These are phyloP conservation scores for Boletellus ananas DNA, from an alignment of 768 basidiomycete species.

Conservation along the genomic window DNA sequence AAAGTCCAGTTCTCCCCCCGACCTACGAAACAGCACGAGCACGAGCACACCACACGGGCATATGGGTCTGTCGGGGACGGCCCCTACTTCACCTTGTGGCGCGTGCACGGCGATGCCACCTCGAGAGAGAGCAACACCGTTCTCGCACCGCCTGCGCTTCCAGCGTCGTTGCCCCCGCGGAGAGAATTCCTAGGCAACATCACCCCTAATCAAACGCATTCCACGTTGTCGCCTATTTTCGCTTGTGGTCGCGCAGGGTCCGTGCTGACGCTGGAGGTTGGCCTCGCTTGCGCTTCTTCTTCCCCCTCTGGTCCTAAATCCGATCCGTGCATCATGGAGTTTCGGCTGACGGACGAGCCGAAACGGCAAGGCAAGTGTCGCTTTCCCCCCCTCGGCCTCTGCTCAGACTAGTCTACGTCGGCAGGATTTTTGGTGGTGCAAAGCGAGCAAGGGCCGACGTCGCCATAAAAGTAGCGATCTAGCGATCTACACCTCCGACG, in stretches of 20 bases:
- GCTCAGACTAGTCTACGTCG: not conserved
- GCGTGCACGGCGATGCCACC: constrained; percentile 6
- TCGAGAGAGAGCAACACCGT: not conserved
- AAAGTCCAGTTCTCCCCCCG: constrained; percentile 7
- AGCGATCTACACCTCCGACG: too few species aligned
- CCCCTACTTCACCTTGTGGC: constrained; percentile 18
- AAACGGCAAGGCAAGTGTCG: constrained; percentile 15
- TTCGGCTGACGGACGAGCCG: constrained; percentile 14
- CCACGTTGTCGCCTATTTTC: constrained; percentile 12
- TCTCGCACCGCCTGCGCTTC: constrained; percentile 8
- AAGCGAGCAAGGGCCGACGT: constrained; percentile 9
- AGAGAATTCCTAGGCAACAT: constrained; percentile 18
- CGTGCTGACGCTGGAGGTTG: constrained; percentile 20
- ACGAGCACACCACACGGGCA: constrained; percentile 8
- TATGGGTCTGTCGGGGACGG: constrained; percentile 14
- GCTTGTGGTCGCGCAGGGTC: constrained; percentile 10
- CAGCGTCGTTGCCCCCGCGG: constrained; percentile 7
- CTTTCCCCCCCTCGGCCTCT: too few species aligned
- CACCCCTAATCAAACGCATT: constrained; percentile 6
- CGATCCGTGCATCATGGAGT: constrained; percentile 23
- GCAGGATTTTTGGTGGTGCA: constrained; percentile 19
- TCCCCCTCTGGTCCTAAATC: not conserved
- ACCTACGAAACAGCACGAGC: not conserved
- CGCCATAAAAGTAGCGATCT: not conserved
- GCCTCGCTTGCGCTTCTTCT: constrained; percentile 10